A percentile compares a stretch with the other conserved stretches of the same genome.
Evolutionary conservation across 805 yeast species (phyloP).

Genomic region (Vanderwaltozyma yarrowii): DNA sequence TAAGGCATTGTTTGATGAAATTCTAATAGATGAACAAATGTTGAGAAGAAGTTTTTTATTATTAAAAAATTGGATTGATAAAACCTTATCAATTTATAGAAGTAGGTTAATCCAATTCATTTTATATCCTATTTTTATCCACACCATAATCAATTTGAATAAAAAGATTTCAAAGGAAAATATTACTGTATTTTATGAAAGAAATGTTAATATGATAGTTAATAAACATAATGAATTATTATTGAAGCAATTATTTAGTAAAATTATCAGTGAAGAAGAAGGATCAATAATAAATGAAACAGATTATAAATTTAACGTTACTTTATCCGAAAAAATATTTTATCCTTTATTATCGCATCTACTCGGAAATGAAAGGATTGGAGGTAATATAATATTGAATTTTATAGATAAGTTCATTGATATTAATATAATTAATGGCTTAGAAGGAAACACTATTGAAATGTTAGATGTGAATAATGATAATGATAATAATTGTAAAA

Average conservation of each 20-base stretch:
- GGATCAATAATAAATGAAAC: too few relatives aligned
- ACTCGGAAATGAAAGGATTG: slow-evolving; percentile 82
- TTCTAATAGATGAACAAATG: neutral
- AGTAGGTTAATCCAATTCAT: slow-evolving; percentile 68
- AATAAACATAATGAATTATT: neutral
- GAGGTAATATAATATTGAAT: slow-evolving; percentile 39
- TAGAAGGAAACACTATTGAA: neutral
- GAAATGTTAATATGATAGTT: neutral
- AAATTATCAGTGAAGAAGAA: too few relatives aligned
- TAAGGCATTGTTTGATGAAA: neutral
- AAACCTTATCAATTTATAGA: slow-evolving; percentile 81
- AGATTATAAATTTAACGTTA: slow-evolving; percentile 9
- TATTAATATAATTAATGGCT: neutral
- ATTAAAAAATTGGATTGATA: slow-evolving; percentile 79
- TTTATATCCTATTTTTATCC: slow-evolving; percentile 55
- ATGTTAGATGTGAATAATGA: neutral
- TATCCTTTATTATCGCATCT: slow-evolving; percentile 72
- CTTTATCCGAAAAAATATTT: slow-evolving; percentile 69
- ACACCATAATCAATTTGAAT: neutral
- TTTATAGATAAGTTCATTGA: neutral
- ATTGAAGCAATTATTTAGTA: neutral
- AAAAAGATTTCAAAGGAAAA: neutral
- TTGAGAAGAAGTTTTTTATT: slow-evolving; percentile 59
- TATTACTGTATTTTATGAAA: neutral
- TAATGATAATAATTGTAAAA: too few relatives aligned